Evolutionary conservation across 108 stramenopile genomes (phyloP).

Genomic region (Hondaea fermentalgiana): DNA sequence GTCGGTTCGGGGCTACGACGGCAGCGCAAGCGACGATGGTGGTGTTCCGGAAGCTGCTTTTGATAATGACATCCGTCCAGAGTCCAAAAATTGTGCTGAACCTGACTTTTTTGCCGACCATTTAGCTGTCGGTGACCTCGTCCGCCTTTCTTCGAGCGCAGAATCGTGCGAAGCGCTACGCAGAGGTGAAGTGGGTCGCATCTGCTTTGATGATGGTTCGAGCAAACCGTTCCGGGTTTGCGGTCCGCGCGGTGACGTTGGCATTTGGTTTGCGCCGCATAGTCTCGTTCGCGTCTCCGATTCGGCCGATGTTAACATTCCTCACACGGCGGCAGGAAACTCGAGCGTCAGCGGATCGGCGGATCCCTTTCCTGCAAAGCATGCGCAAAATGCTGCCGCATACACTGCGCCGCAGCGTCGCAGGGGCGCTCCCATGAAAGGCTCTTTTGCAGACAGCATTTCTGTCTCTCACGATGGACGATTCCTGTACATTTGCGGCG

Average conservation of each 20-base stretch:
- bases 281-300: not conserved
- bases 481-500: not conserved
- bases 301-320: too few species aligned
- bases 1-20: too few species aligned
- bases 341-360: too few species aligned
- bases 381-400: not conserved
- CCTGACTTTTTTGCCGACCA: too few species aligned
- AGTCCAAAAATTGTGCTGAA: not conserved
- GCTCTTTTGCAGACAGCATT: not conserved
- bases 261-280: not conserved
- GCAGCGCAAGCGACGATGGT: too few species aligned
- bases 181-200: not conserved
- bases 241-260: not conserved
- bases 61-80: not conserved
- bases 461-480: not conserved
- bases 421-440: not conserved
- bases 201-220: not conserved
- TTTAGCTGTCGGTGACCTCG: not conserved
- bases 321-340: too few species aligned
- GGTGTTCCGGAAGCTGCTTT: not conserved
- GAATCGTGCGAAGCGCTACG: not conserved
- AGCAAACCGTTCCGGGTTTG: not conserved
- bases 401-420: not conserved
- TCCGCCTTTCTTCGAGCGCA: not conserved
- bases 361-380: not conserved